Evolutionary conservation across 805 yeast genomes (phyloP).

Genomic region (Candida golubevii): DNA sequence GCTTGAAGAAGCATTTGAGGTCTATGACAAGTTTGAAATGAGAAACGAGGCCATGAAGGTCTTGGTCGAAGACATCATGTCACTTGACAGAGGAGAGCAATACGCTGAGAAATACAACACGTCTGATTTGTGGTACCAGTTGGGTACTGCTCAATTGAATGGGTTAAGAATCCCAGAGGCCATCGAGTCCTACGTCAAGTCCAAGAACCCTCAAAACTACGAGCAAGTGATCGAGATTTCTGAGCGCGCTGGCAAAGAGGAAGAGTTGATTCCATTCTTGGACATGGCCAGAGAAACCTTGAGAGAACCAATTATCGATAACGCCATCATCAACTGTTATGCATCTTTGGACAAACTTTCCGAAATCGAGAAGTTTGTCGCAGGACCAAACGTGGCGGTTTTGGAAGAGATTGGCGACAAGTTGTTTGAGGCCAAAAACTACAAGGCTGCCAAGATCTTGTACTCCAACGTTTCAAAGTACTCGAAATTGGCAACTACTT

Average conservation of each 20-base stretch:
- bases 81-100: constrained; percentile 89
- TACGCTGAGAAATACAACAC: constrained; percentile 87
- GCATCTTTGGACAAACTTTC: constrained; percentile 71
- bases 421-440: constrained; percentile 73
- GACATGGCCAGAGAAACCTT: constrained; percentile 87
- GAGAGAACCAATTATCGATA: constrained; percentile 91
- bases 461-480: constrained; percentile 86
- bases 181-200: constrained; percentile 84
- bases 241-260: constrained; percentile 94
- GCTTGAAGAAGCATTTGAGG: constrained; percentile 90
- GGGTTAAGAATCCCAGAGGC: constrained; percentile 92
- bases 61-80: constrained; percentile 86
- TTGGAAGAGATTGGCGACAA: constrained; percentile 89
- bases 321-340: constrained; percentile 82
- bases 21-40: constrained; percentile 79
- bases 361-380: constrained; percentile 81
- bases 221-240: constrained; percentile 90
- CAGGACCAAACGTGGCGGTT: constrained; percentile 89
- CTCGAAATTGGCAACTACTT: constrained; percentile 93
- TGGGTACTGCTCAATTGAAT: constrained; percentile 93
- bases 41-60: constrained; percentile 81
- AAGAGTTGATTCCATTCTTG: constrained; percentile 82
- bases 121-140: constrained; percentile 88
- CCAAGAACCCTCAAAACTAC: constrained; percentile 86
- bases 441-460: constrained; percentile 88